Evolutionary conservation across 345 rosid species (phyloP), one percentile per base, ranked within the genome.

Genomic region (Aquilaria malaccensis): DNA sequence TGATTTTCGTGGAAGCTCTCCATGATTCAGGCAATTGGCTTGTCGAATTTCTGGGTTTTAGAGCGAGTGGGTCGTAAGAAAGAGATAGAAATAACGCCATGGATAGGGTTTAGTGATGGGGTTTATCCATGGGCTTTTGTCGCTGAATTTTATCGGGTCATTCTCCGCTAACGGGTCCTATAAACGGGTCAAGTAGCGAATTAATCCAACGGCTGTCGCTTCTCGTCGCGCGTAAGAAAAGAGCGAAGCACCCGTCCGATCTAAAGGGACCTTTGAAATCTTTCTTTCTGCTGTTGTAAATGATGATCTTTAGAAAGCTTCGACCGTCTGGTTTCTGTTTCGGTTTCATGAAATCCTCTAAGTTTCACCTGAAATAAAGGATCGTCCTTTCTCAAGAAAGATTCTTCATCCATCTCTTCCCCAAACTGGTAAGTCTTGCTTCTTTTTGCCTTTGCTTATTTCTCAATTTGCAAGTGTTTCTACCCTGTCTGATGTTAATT

Each of bases 11-110:
- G 2, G 37, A 11, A 1, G 6, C 32, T 29, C 15, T 71, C 13
- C 9, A 49, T 47, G 48, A 54, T 52, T 63, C 60, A 0, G 54
- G 43, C 50, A 30, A 52, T 41, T 61, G 69, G 6, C 56, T 2
- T n/a, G 3, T 56, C 7, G 69, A 31, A 58, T 63, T 64, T 33
- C 53, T 48, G 59, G 68, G 74, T 45, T 43, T 74, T 31, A 58
- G 43, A 52, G 59, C 45, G n/a, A 70, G 64, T 3, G 74, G 65
- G 43, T 37, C 43, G 55, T 76, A 70, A 51, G 89, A 84, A 63
- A 76, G 76, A 45, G 71, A 80, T 69, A 76, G 80, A 74, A 80
- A 71, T 11, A 82, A 72, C 65, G 90, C 88, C 95, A 84, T 86
- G 50, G 60, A 49, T 70, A 50, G 49, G 52, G 60, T 63, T 56